phyloP scores from a whole-genome alignment of 1,139 yeast species.

The Kodamaea plutei region DNA sequence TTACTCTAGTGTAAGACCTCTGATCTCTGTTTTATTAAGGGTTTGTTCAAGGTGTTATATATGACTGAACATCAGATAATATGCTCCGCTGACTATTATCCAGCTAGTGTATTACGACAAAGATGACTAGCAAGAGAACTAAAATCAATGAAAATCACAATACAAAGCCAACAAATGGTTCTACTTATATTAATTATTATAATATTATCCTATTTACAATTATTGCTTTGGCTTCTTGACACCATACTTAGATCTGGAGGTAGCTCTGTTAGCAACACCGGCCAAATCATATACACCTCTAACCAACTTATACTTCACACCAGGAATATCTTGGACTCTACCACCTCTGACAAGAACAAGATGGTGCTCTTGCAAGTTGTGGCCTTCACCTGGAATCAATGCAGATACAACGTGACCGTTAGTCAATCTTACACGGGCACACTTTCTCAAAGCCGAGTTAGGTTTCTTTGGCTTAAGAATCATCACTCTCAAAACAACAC shows the following conservation, averaged over 20 bases:
- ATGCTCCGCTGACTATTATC: no score
- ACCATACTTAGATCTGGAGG: constrained; percentile 91
- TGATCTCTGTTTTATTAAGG: no score
- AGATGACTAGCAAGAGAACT: no score
- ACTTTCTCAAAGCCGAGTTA: constrained; percentile 95
- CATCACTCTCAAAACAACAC: constrained; percentile 93
- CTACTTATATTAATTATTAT: no score
- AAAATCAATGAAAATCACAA: no score
- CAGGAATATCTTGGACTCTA: constrained; percentile 96
- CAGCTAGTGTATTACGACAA: no score
- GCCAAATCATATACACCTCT: constrained; percentile 93
- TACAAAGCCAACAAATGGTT: no score
- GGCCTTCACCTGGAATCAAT: constrained; percentile 98
- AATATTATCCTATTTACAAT: no score
- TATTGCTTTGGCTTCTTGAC: constrained; percentile 72
- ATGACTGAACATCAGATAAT: no score
- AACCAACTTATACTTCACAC: constrained; percentile 91
- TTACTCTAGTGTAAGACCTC: no score
- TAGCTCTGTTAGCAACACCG: constrained; percentile 89
- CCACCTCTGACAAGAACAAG: constrained; percentile 97
- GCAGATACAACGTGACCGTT: constrained; percentile 90
- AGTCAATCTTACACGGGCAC: constrained; percentile 88
- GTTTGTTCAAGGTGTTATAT: no score
- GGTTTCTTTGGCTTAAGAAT: constrained; percentile 96
- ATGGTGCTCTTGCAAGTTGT: constrained; percentile 96